Conservation (phyloP, 2,329 filamentous ascomycete species). For the Fusarium tricinctum region DNA sequence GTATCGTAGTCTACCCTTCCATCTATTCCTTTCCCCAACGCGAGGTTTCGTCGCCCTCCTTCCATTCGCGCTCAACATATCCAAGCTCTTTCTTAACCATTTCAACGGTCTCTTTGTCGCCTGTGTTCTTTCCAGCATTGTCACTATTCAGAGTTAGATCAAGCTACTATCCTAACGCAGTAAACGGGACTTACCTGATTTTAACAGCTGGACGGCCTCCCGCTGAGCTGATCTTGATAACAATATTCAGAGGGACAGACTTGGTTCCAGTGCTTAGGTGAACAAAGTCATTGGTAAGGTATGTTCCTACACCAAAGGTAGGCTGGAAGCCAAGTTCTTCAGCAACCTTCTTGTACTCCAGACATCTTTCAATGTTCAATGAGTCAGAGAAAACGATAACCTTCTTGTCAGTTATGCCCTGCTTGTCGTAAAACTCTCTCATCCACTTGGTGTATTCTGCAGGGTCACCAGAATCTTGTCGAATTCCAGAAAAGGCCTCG, state of each 20-base stretch:
- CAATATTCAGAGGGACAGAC: constrained; percentile 93
- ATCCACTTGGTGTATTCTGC: constrained; percentile 82
- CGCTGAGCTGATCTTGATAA: constrained; percentile 94
- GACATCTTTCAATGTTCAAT: constrained; percentile 88
- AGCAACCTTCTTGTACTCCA: constrained; percentile 89
- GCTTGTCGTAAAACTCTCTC: constrained; percentile 82
- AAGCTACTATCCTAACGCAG: rapidly evolving
- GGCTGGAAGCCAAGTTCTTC: constrained; percentile 86
- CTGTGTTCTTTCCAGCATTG: constrained; percentile 95
- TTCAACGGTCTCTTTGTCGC: constrained; percentile 81
- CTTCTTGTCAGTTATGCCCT: constrained; percentile 84
- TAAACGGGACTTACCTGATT: constrained; percentile 69
- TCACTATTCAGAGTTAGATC: constrained; percentile 62
- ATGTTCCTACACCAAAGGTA: constrained; percentile 95
- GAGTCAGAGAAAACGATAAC: constrained; percentile 96
- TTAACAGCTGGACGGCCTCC: constrained; percentile 87
- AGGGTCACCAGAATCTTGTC: constrained; percentile 93
- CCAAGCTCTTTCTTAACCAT: constrained; percentile 88
- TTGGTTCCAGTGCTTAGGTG: constrained; percentile 80
- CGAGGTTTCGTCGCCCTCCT: constrained; percentile 83
- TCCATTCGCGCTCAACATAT: constrained; percentile 88
- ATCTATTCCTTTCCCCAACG: constrained; percentile 75
- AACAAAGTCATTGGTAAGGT: constrained; percentile 94
- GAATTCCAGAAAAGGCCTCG: constrained; percentile 83
- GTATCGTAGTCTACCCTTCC: constrained; percentile 34